A percentile compares a stretch with the other conserved stretches of the same genome.
These are phyloP conservation scores for Akanthomyces lecanii DNA, from an alignment of 2,329 filamentous ascomycete genomes.

Conservation along the genomic window DNA sequence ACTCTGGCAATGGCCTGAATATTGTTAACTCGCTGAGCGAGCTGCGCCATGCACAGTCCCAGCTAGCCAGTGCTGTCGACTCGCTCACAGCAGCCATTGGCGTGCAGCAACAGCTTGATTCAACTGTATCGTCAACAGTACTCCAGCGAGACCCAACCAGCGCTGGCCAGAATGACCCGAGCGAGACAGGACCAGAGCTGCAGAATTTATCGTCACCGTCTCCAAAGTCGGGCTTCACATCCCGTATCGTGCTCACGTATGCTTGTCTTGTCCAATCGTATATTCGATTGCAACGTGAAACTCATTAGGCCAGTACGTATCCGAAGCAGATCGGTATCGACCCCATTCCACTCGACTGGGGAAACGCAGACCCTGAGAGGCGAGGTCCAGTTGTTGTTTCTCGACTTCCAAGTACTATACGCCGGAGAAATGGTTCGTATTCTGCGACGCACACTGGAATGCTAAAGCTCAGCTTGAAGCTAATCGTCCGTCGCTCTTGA, in stretches of 20 bases:
- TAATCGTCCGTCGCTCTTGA: conserved; percentile 11
- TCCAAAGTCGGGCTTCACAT: conserved; percentile 45
- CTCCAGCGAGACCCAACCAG: not conserved
- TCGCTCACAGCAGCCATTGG: conserved; percentile 32
- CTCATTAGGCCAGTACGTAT: conserved; percentile 58
- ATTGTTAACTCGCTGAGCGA: conserved; percentile 31
- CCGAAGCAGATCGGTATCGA: conserved; percentile 92
- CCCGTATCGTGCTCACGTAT: conserved; percentile 53
- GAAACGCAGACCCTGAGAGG: conserved; percentile 65
- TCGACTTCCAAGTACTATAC: conserved; percentile 68
- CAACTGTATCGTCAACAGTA: not conserved
- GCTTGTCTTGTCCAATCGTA: not conserved
- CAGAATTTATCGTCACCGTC: conserved; percentile 28
- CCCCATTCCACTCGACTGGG: conserved; percentile 86
- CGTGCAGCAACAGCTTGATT: not conserved
- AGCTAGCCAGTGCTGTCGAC: conserved; percentile 39
- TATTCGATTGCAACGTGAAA: not conserved
- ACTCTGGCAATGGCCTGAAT: not conserved
- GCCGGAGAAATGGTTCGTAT: conserved; percentile 70
- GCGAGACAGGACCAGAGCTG: conserved; percentile 12
- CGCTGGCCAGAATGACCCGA: not conserved
- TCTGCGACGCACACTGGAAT: not conserved
- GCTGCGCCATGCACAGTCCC: conserved; percentile 40
- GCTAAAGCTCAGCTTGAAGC: not conserved
- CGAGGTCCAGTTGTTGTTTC: conserved; percentile 89